Evolutionary conservation across 2,329 filamentous ascomycete genomes (phyloP).

Genomic region (Fusarium sp.): DNA sequence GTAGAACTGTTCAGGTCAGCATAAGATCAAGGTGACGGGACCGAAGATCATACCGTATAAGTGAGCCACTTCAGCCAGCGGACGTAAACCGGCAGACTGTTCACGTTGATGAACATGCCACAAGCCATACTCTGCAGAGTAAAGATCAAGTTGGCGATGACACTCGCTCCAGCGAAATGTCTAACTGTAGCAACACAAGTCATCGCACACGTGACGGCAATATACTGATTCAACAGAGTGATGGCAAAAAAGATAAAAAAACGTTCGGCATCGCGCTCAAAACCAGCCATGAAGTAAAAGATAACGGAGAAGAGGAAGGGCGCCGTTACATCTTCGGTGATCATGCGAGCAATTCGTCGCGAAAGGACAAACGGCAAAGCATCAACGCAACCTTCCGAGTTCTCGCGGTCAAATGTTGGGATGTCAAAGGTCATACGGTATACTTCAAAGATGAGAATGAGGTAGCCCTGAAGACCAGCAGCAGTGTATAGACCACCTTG

Average conservation of each 20-base stretch:
- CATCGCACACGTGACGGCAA: slow-evolving; percentile 78
- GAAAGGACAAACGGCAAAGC: slow-evolving; percentile 78
- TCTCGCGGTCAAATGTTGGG: slow-evolving; percentile 80
- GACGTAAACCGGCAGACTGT: slow-evolving; percentile 81
- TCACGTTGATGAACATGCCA: slow-evolving; percentile 80
- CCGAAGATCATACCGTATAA: slow-evolving; percentile 61
- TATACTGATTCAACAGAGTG: slow-evolving; percentile 77
- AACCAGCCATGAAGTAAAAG: slow-evolving; percentile 83
- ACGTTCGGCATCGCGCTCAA: slow-evolving; percentile 70
- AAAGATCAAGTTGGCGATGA: slow-evolving; percentile 79
- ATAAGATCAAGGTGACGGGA: rapidly evolving
- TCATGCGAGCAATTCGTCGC: slow-evolving; percentile 74
- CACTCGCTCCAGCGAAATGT: slow-evolving; percentile 76
- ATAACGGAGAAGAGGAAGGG: slow-evolving; percentile 78
- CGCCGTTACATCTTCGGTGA: slow-evolving; percentile 79
- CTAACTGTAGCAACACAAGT: slow-evolving; percentile 74
- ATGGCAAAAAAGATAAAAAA: slow-evolving; percentile 81
- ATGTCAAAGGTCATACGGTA: slow-evolving; percentile 82
- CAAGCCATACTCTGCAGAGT: slow-evolving; percentile 81
- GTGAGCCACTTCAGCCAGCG: slow-evolving; percentile 80
- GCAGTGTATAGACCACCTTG: slow-evolving; percentile 80
- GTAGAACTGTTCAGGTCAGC: slow-evolving; percentile 66
- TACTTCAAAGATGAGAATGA: slow-evolving; percentile 81
- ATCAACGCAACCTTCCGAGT: slow-evolving; percentile 77
- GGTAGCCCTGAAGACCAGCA: slow-evolving; percentile 78